phyloP scores from a whole-genome alignment of 768 basidiomycete genomes.

The Suillus paluster region DNA sequence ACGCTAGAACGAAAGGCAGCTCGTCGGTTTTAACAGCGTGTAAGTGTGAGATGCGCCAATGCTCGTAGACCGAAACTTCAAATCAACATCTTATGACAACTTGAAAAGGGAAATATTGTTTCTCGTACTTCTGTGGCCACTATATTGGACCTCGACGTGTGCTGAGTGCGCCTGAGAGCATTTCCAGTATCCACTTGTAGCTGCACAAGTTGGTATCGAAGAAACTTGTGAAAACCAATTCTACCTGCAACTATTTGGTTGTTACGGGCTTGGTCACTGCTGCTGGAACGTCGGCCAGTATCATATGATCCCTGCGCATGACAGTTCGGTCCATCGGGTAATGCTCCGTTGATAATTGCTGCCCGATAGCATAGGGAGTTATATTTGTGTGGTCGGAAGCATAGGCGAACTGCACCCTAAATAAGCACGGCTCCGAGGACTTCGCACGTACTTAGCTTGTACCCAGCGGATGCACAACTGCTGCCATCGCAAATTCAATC shows the following conservation, averaged over 20 bases:
- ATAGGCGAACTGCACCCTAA: background rate
- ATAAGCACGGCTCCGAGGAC: conserved; percentile 2
- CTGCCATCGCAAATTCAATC: background rate
- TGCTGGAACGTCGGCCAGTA: background rate
- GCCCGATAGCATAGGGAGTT: no score
- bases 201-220: background rate
- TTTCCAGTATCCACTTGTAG: background rate
- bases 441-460: background rate
- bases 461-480: background rate
- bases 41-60: background rate
- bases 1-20: no score
- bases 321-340: background rate
- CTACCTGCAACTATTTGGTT: background rate
- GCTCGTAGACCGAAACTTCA: background rate
- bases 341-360: background rate
- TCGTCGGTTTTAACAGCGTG: background rate
- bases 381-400: background rate
- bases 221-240: background rate
- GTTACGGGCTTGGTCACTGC: background rate
- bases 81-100: background rate
- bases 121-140: no score
- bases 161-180: background rate
- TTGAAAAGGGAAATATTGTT: background rate
- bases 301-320: background rate
- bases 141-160: background rate